Evolutionary conservation across 352 stramenopile species (phyloP).

Genomic region (Phytophthora niederhauseri): DNA sequence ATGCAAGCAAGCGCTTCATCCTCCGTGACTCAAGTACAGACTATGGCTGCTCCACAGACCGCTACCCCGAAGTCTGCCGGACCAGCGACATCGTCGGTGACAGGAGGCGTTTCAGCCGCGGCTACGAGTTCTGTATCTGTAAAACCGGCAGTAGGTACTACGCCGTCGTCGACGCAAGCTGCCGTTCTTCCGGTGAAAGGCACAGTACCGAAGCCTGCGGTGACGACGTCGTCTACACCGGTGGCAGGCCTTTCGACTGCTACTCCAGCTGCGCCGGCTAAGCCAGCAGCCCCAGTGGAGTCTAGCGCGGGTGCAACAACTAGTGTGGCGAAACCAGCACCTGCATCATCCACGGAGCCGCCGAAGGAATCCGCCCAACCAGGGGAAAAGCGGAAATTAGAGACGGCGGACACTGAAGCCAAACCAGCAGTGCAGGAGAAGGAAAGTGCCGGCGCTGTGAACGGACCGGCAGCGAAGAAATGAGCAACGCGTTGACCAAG

Average conservation of each 20-base stretch:
- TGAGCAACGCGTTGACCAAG: slow-evolving; percentile 14
- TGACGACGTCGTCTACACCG: not conserved
- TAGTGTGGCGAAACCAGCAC: not conserved
- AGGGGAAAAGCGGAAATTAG: slow-evolving; percentile 24
- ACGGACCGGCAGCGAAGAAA: slow-evolving; percentile 13
- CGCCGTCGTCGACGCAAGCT: not conserved
- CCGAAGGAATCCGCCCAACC: slow-evolving; percentile 3
- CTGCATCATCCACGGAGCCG: not conserved
- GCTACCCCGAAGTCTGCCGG: not conserved
- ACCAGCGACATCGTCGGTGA: not conserved
- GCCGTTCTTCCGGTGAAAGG: not conserved
- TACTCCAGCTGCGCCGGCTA: not conserved
- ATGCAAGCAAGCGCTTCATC: slow-evolving; percentile 20
- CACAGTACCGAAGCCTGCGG: slow-evolving; percentile 1
- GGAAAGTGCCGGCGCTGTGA: not conserved
- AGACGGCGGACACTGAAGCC: slow-evolving; percentile 12
- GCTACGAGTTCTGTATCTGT: not conserved
- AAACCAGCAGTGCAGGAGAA: slow-evolving; percentile 5
- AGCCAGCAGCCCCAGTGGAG: not conserved
- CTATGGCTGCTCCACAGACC: not conserved
- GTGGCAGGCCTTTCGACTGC: not conserved
- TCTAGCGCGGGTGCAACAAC: not conserved
- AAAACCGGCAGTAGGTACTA: slow-evolving; percentile 5
- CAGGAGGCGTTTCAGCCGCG: slow-evolving; percentile 1
- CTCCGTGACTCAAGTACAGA: not conserved